Evolutionary conservation across 768 basidiomycete species (phyloP).

Genomic region (Leccinum longicurvipes): DNA sequence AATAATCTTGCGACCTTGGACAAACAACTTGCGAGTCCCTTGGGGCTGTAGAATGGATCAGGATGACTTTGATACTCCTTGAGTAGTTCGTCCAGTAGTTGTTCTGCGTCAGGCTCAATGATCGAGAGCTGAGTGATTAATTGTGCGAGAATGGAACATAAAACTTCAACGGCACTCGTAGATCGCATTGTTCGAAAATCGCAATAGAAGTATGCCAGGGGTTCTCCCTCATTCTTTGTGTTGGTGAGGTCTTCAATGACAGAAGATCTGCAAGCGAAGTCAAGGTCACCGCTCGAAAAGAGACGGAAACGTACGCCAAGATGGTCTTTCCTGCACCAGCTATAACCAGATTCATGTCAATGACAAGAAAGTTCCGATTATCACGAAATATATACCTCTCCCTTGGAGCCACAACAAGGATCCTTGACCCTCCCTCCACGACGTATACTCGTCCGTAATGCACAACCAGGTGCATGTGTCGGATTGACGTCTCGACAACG

Average conservation of each 20-base stretch:
- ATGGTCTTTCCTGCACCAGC: background rate
- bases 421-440: too few species aligned
- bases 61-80: background rate
- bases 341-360: background rate
- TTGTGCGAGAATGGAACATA: slow-evolving; percentile 21
- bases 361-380: fast-evolving
- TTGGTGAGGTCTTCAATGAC: background rate
- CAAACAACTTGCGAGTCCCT: background rate
- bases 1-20: background rate
- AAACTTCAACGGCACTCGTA: slow-evolving; percentile 10
- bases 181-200: slow-evolving; percentile 14
- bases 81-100: slow-evolving; percentile 2
- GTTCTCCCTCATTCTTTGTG: background rate
- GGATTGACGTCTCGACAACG: too few species aligned
- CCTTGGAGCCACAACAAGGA: slow-evolving; percentile 16
- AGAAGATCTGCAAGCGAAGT: background rate
- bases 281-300: background rate
- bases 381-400: slow-evolving; percentile 3
- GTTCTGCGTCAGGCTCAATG: background rate
- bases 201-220: slow-evolving; percentile 21
- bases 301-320: background rate
- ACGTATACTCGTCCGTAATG: too few species aligned
- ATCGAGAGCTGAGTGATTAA: background rate
- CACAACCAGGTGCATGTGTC: too few species aligned
- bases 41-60: slow-evolving; percentile 1